Evolutionary conservation across 2,329 filamentous ascomycete genomes (phyloP), one percentile per base, ranked within the genome.

Genomic region (Elsinoe arachidis): DNA sequence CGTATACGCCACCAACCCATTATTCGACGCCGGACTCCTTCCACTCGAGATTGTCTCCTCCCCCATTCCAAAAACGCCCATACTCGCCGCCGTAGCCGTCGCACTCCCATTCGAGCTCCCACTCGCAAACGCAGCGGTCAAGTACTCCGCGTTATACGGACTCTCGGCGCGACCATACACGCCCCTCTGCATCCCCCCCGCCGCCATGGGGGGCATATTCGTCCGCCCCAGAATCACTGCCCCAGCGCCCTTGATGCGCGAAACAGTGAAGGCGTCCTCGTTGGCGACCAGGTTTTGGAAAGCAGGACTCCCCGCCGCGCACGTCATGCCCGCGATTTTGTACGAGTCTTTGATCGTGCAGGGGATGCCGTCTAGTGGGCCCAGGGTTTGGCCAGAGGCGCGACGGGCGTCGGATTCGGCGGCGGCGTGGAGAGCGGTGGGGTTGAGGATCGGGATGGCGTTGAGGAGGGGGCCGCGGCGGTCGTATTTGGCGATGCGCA

Each of bases 151-250:
- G 53, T 82, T 82, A 62, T 83, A 83, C 0, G 80, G 80, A 21
- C 74, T 79, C 62, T 82, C 79, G 0, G 80, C 78, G 2, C 80
- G 72, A 0, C 80, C 80, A 59, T 81, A 81, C 0, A 79, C 61
- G 0, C 80, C 80, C 6, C 80, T 71, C 59, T 82, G 79, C 74
- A 80, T 81, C 0, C 81, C 80, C 0, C 79, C 80, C 19, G 76
- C 75, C 10, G 80, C 80, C 78, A 83, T 81, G 0, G 80, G 76
- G 0, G 78, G 80, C 76, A 83, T 81, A 57, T 83, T 84, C 0
- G 81, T 82, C 44, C 76, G 74, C 0, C 81, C 81, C 0, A 82
- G 68, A 17, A 80, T 65, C 0, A 82, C 69, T 0, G 74, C 78
- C 1, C 80, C 79, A 1, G 78, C 76, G 26, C 73, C 68, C 3